These are phyloP conservation scores for Madurella mycetomatis DNA, from an alignment of 2,329 filamentous ascomycete species.

Conservation along the genomic window DNA sequence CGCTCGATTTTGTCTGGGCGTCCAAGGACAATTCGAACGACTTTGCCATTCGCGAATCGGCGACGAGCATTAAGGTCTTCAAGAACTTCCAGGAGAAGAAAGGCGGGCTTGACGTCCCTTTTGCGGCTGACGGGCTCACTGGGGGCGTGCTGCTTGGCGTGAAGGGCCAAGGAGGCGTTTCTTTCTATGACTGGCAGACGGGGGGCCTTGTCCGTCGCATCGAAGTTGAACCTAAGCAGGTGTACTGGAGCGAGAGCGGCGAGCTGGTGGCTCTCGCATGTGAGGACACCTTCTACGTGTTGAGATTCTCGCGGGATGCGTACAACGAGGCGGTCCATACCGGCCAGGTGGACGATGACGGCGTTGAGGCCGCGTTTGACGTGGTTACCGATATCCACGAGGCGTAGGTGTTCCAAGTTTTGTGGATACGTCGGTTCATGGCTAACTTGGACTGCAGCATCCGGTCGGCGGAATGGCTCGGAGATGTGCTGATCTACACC, in stretches of 20 bases:
- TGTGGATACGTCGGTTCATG: background rate
- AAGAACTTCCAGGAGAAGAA: conserved; percentile 94
- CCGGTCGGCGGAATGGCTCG: conserved; percentile 94
- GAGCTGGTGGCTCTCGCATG: conserved; percentile 90
- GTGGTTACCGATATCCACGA: conserved; percentile 95
- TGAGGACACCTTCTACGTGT: conserved; percentile 91
- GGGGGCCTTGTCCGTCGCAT: conserved; percentile 87
- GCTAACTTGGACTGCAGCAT: conserved; percentile 52
- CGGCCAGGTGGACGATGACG: conserved; percentile 80
- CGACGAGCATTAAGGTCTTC: conserved; percentile 93
- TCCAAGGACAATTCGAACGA: conserved; percentile 98
- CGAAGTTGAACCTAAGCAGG: conserved; percentile 69
- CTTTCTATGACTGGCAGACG: conserved; percentile 93
- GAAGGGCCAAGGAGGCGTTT: conserved; percentile 89
- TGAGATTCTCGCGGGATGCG: conserved; percentile 85
- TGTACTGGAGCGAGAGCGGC: conserved; percentile 97
- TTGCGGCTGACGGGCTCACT: conserved; percentile 86
- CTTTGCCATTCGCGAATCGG: conserved; percentile 91
- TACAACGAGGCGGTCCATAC: conserved; percentile 79
- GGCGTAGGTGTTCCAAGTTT: conserved; percentile 47
- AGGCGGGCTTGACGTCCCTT: conserved; percentile 87
- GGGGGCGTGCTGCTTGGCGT: conserved; percentile 90
- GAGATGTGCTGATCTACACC: conserved; percentile 98
- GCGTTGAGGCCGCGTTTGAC: conserved; percentile 93
- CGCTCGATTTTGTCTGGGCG: conserved; percentile 94